A percentile compares a stretch with the other conserved stretches of the same genome.
Evolutionary conservation across 306 rosid genomes (phyloP).

Genomic region (Gillenia trifoliata): DNA sequence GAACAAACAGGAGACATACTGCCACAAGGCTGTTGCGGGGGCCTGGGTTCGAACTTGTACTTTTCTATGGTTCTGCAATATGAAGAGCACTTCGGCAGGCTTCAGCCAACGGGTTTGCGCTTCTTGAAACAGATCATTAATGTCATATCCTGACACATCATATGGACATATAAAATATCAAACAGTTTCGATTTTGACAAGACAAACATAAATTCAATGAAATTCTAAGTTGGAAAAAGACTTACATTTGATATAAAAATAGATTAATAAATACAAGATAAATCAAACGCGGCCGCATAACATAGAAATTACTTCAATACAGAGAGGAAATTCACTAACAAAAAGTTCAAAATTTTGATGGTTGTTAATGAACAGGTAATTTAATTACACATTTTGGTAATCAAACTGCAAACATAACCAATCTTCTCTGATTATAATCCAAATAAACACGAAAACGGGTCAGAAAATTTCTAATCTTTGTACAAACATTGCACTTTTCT

Average conservation of each 20-base stretch:
- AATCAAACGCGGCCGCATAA: not conserved
- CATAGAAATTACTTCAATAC: not conserved
- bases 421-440: not conserved
- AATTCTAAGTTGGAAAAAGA: too few species aligned
- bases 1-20: slow-evolving; percentile 33
- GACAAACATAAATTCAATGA: not conserved
- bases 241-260: not conserved
- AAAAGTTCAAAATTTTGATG: not conserved
- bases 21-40: slow-evolving; percentile 57
- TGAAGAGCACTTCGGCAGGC: slow-evolving; percentile 78
- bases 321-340: not conserved
- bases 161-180: slow-evolving; percentile 7
- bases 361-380: too few species aligned
- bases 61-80: slow-evolving; percentile 73
- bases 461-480: not conserved
- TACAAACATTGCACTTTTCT: too few species aligned
- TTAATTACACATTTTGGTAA: not conserved
- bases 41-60: slow-evolving; percentile 50
- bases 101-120: slow-evolving; percentile 92
- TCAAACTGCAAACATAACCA: not conserved
- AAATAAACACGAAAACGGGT: not conserved
- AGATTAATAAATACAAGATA: not conserved
- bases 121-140: slow-evolving; percentile 54
- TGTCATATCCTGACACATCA: slow-evolving; percentile 53
- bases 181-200: not conserved